Evolutionary conservation across 768 basidiomycete genomes (phyloP), one percentile per base, ranked within the genome.

Genomic region (Russula emetica): DNA sequence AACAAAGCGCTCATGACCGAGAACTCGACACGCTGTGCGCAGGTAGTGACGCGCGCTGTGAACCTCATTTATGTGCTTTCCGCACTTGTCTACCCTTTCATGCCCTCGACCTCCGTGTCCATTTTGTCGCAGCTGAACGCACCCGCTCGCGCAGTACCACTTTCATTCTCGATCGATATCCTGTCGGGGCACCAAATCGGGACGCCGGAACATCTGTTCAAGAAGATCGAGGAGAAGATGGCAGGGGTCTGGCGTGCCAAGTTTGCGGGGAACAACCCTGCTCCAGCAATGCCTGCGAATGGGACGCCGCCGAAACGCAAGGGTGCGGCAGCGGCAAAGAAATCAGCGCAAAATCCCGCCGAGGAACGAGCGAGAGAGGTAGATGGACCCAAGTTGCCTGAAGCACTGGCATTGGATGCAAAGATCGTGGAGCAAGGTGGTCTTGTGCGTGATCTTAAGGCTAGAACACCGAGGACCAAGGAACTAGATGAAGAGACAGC

Each of bases 41-140:
- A 91, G 70, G 95, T 98, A 69, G 79, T 98, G 63, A 86, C 90
- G 54, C 87, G 94, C 58, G 90, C 94, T 30, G 75, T 94, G 74
- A 98, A 98, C 77, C 78, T 99, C 69, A 96, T 98, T 73, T 98
- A 97, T 73, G 77, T 87, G 42, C 80, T 99, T 61, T 89, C 92
- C 14, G 87, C 85, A 32, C 79, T 97, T 69, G 76, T 93, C 67
- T 88, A 94, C 72, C 96, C 97, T 0, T 99, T 93, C 85, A 98
- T 99, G 94, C 97, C 97, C 45, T 81, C 86, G 14, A 96, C 92
- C 0, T 86, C 89, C 40, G 84, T 83, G 28, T 79, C 85, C 3
- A 94, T 99, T 68, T 80, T 96, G 59, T 71, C 74, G 22, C 97
- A 99, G 71, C 82, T 98, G 67, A 92, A 97, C 71, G 94, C 94